These are phyloP conservation scores for Kandelia obovata DNA, from an alignment of 345 rosid species.

Conservation along the genomic window DNA sequence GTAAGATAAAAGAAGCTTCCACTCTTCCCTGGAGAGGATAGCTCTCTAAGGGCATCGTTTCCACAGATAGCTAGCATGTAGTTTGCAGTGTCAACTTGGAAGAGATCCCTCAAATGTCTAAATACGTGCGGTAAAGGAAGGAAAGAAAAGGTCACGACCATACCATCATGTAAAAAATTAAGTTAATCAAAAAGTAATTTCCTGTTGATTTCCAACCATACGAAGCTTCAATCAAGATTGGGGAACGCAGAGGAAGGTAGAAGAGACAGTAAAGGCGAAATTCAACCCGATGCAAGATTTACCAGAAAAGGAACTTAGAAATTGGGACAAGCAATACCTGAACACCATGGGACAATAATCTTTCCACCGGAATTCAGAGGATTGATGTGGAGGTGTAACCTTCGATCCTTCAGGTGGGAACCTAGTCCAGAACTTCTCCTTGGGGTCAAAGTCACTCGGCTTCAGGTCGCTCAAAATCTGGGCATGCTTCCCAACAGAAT, in stretches of 20 bases:
- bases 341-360: conserved; percentile 96
- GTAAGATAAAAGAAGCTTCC: conserved; percentile 98
- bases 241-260: no score
- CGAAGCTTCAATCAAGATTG: no score
- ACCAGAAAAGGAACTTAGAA: neutral
- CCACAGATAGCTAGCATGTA: conserved; percentile 99
- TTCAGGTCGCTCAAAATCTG: conserved; percentile 53
- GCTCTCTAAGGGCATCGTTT: conserved; percentile 86
- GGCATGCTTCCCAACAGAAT: conserved; percentile 83
- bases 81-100: conserved; percentile 89
- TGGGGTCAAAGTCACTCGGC: conserved; percentile 80
- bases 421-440: conserved; percentile 96
- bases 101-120: conserved; percentile 82
- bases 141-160: conserved; percentile 7
- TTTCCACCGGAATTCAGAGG: conserved; percentile 92
- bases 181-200: neutral
- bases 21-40: conserved; percentile 98
- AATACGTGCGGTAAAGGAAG: neutral
- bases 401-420: conserved; percentile 94
- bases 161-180: conserved; percentile 6
- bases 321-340: conserved; percentile 38
- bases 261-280: no score
- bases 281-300: neutral
- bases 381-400: conserved; percentile 86
- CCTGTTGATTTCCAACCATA: no score